Evolutionary conservation across 2,329 filamentous ascomycete species (phyloP).

Genomic region (Aureobasidium leucospermi): DNA sequence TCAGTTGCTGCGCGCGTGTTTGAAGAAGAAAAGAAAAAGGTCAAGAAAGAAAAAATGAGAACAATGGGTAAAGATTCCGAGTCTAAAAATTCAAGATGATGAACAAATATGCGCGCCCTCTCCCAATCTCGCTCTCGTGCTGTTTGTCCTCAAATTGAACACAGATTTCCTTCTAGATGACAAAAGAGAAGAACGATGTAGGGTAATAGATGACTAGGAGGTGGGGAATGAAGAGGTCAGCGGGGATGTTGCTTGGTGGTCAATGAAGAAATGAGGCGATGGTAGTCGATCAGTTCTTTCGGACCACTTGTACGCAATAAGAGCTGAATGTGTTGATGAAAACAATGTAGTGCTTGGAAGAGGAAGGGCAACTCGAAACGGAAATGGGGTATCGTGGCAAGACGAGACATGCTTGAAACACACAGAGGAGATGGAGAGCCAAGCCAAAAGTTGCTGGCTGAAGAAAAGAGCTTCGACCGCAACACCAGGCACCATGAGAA

Average conservation of each 20-base stretch:
- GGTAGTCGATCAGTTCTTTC: no score
- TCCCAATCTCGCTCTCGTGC: neutral
- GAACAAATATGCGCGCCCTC: neutral
- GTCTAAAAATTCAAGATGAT: neutral
- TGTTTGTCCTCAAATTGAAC: neutral
- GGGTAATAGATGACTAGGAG: neutral
- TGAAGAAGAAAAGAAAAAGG: no score
- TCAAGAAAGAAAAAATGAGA: neutral
- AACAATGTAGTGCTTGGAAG: neutral
- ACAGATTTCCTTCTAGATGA: neutral
- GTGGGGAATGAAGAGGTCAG: neutral
- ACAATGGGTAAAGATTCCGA: neutral
- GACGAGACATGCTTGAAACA: conserved; percentile 6
- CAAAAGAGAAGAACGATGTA: neutral
- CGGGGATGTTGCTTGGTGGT: no score
- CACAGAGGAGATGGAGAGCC: neutral
- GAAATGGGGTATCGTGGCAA: conserved; percentile 11
- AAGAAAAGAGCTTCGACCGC: neutral
- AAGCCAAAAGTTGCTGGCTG: neutral
- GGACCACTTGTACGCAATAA: no score
- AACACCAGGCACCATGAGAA: neutral
- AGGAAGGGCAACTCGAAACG: neutral
- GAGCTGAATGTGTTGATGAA: neutral
- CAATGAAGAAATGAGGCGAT: no score
- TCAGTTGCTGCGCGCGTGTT: conserved; percentile 2